phyloP scores from a whole-genome alignment of 2,329 filamentous ascomycete species.

The Neonectria coccinea region DNA sequence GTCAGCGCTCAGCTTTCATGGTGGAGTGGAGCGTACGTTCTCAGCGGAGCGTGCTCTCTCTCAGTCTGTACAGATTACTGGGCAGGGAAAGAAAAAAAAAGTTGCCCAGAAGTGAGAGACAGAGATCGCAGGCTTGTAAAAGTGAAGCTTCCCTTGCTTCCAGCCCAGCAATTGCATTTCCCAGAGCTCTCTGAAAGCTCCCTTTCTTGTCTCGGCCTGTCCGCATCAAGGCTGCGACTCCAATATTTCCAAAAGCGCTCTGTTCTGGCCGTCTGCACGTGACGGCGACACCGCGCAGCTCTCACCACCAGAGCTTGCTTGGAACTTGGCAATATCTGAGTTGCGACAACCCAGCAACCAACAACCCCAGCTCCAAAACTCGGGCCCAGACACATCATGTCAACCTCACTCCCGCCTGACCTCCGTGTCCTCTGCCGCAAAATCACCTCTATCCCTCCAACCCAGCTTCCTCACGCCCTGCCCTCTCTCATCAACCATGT shows the following conservation, averaged over 20 bases:
- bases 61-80: neutral
- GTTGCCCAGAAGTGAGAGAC: constrained; percentile 8
- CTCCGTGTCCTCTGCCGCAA: constrained; percentile 75
- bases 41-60: too few relatives aligned
- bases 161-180: constrained; percentile 11
- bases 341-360: neutral
- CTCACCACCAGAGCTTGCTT: constrained; percentile 3
- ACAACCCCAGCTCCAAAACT: neutral
- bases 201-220: neutral
- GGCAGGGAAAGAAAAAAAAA: constrained; percentile 27
- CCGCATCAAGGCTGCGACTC: neutral
- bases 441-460: constrained; percentile 76
- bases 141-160: constrained; percentile 3
- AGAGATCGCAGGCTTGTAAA: constrained; percentile 16
- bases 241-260: neutral
- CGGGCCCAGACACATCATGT: constrained; percentile 37
- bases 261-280: constrained; percentile 17
- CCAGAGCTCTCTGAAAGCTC: neutral
- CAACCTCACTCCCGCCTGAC: constrained; percentile 62
- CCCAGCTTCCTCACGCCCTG: constrained; percentile 79
- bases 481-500: constrained; percentile 75
- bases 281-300: constrained; percentile 13
- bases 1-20: constrained; percentile 23
- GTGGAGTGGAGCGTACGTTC: constrained; percentile 10
- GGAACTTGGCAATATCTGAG: constrained; percentile 15